These are phyloP conservation scores for Phytophthora ohioensis DNA, from an alignment of 352 stramenopile species.

Conservation along the genomic window DNA sequence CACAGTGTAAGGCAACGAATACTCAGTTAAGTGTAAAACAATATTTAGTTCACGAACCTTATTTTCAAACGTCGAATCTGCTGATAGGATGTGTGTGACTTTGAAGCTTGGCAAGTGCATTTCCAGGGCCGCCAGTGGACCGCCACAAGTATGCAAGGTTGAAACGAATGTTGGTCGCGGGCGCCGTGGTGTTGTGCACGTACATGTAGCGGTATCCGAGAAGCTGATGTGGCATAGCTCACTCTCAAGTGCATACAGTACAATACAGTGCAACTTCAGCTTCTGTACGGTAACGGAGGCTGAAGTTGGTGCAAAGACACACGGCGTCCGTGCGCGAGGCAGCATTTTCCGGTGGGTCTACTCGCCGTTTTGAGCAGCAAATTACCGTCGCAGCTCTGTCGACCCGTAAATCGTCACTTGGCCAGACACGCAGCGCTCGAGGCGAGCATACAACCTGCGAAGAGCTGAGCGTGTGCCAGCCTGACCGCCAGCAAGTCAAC, in stretches of 20 bases:
- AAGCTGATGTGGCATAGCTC: slow-evolving; percentile 15
- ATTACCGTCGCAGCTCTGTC: neutral
- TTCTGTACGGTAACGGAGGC: neutral
- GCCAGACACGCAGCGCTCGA: slow-evolving; percentile 17
- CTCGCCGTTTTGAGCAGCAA: slow-evolving; percentile 7
- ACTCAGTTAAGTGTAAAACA: slow-evolving; percentile 3
- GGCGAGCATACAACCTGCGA: slow-evolving; percentile 24
- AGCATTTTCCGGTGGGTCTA: slow-evolving; percentile 23
- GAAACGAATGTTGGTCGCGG: neutral
- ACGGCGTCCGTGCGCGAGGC: slow-evolving; percentile 9
- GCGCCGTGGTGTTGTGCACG: neutral
- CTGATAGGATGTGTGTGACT: neutral
- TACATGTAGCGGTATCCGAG: neutral
- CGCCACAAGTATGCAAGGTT: neutral
- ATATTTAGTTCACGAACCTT: slow-evolving; percentile 23
- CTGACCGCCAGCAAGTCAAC: slow-evolving; percentile 1
- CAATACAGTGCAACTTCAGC: too few relatives aligned
- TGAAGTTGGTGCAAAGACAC: slow-evolving; percentile 22
- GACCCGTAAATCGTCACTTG: slow-evolving; percentile 11
- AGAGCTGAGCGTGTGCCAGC: neutral
- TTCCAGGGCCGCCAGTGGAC: too few relatives aligned
- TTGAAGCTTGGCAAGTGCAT: neutral
- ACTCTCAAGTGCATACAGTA: too few relatives aligned
- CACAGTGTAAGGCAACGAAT: slow-evolving; percentile 11
- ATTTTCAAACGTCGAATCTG: neutral